Evolutionary conservation across 805 yeast genomes (phyloP).

Genomic region (Sugiyamaella floridensis): DNA sequence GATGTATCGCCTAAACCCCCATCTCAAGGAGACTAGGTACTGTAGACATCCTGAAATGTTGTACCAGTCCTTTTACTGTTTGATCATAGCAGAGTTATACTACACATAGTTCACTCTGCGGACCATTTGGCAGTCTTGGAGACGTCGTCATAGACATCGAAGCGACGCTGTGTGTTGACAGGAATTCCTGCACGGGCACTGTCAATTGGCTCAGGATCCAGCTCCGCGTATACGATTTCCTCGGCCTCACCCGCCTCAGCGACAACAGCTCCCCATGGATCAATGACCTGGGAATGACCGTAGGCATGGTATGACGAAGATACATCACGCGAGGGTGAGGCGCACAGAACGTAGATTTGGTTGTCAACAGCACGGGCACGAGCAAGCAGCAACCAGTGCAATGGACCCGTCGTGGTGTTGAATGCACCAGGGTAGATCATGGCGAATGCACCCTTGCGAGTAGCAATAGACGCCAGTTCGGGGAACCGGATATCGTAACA

Average conservation of each 20-base stretch:
- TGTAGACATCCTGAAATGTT: too few species aligned
- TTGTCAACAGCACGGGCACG: conserved; percentile 83
- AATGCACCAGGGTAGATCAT: conserved; percentile 89
- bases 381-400: conserved; percentile 81
- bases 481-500: conserved; percentile 95
- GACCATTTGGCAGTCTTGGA: conserved; percentile 18
- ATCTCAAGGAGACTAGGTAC: too few species aligned
- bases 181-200: conserved; percentile 63
- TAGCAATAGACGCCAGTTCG: conserved; percentile 69
- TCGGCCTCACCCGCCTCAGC: conserved; percentile 76
- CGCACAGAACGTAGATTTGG: conserved; percentile 77
- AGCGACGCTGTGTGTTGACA: conserved; percentile 61
- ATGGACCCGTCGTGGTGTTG: conserved; percentile 84
- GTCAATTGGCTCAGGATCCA: conserved; percentile 54
- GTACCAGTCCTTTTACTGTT: neutral
- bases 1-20: too few species aligned
- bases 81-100: neutral
- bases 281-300: conserved; percentile 80
- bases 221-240: conserved; percentile 65
- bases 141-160: conserved; percentile 52
- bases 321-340: conserved; percentile 87
- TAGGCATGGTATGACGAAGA: conserved; percentile 74
- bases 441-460: conserved; percentile 63
- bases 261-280: conserved; percentile 81
- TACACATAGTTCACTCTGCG: conserved; percentile 10